phyloP scores from a whole-genome alignment of 306 rosid genomes.

The Urtica urens region DNA sequence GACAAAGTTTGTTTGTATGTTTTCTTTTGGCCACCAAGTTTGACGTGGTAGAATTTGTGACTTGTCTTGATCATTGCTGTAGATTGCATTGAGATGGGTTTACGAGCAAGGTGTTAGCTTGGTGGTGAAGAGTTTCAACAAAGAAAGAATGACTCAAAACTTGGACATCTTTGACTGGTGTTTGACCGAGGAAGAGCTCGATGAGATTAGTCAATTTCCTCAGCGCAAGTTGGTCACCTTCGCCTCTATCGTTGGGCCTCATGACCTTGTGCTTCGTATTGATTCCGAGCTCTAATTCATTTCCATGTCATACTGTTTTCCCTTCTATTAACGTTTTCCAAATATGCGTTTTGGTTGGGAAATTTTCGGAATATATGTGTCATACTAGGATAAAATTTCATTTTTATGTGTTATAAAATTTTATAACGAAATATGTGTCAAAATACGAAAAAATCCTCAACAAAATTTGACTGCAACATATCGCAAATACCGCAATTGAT shows the following conservation, averaged over 20 bases:
- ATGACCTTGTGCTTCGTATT: constrained; percentile 25
- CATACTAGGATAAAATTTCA: too few relatives aligned
- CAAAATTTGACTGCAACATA: too few relatives aligned
- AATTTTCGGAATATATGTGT: too few relatives aligned
- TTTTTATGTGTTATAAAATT: too few relatives aligned
- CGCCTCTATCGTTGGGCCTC: constrained; percentile 27
- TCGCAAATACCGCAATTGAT: too few relatives aligned
- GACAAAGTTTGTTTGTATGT: too few relatives aligned
- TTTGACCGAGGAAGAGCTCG: constrained; percentile 22
- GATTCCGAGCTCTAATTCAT: constrained; percentile 24
- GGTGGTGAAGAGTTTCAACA: constrained; percentile 32
- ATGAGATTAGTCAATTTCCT: constrained; percentile 24
- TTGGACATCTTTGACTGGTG: constrained; percentile 33
- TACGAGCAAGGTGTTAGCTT: constrained; percentile 30
- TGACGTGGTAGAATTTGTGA: not conserved
- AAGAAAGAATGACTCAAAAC: constrained; percentile 34
- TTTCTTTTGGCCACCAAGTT: too few relatives aligned
- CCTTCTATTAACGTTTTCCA: too few relatives aligned
- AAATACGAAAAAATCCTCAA: too few relatives aligned
- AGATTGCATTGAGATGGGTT: constrained; percentile 43
- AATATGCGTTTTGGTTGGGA: too few relatives aligned
- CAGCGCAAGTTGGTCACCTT: constrained; percentile 24
- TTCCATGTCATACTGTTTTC: too few relatives aligned
- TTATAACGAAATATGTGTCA: too few relatives aligned
- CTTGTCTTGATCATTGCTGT: not conserved